phyloP scores from a whole-genome alignment of 2,329 filamentous ascomycete species.

The Gaeumannomyces tritici region DNA sequence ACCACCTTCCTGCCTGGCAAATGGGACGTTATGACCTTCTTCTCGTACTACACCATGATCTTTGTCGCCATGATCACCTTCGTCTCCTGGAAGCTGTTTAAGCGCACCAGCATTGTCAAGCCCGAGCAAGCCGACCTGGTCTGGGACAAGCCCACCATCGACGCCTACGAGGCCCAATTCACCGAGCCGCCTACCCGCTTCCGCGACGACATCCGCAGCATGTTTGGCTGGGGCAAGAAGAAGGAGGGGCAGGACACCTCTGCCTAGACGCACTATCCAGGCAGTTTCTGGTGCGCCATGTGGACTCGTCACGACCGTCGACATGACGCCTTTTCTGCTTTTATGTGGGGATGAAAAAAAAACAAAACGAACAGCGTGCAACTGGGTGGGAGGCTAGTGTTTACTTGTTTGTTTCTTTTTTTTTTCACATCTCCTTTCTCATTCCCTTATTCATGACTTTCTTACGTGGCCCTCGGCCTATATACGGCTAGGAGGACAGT shows the following conservation, averaged over 20 bases:
- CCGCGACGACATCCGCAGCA: not conserved
- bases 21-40: conserved; percentile 38
- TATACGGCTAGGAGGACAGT: not conserved
- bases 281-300: too few relatives aligned
- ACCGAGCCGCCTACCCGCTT: not conserved
- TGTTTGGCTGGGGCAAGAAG: not conserved
- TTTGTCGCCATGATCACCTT: conserved; percentile 44
- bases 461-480: not conserved
- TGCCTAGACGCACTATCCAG: not conserved
- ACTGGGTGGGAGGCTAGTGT: too few relatives aligned
- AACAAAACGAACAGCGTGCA: too few relatives aligned
- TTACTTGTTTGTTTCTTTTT: too few relatives aligned
- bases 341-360: too few relatives aligned
- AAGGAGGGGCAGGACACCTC: not conserved
- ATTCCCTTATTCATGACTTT: not conserved
- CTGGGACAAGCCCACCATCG: conserved; percentile 13
- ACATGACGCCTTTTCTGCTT: too few relatives aligned
- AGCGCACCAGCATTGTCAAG: conserved; percentile 18
- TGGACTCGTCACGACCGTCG: too few relatives aligned
- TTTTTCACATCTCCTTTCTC: not conserved
- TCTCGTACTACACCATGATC: conserved; percentile 48
- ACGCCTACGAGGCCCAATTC: conserved; percentile 26
- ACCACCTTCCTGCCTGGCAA: conserved; percentile 26
- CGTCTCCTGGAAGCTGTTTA: conserved; percentile 53
- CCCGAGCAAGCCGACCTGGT: conserved; percentile 14